A percentile compares a stretch with the other conserved stretches of the same genome.
These are phyloP conservation scores for Phoma herbarum DNA, from an alignment of 2,329 filamentous ascomycete species.

Conservation along the genomic window DNA sequence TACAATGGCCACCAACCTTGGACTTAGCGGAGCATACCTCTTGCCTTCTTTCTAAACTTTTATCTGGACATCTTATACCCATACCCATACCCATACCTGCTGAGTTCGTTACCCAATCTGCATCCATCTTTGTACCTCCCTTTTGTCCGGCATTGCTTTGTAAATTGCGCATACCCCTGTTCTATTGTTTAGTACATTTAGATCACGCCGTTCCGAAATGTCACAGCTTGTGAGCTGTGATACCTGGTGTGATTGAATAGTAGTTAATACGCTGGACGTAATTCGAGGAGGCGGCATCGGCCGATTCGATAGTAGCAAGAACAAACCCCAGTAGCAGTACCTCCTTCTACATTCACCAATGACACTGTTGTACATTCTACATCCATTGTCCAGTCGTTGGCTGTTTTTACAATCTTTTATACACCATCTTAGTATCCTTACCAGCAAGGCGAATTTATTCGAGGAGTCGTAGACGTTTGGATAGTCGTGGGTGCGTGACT, in stretches of 20 bases:
- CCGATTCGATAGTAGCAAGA: neutral
- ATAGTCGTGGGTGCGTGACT: neutral
- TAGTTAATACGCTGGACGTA: slow-evolving; percentile 19
- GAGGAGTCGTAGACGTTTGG: neutral
- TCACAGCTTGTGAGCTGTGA: slow-evolving; percentile 1
- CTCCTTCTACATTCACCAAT: slow-evolving; percentile 1
- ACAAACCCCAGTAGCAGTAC: neutral
- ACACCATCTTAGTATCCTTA: too few species aligned
- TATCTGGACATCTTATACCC: slow-evolving; percentile 15
- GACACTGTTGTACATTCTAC: slow-evolving; percentile 3
- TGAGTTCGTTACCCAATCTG: slow-evolving; percentile 11
- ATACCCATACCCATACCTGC: slow-evolving; percentile 15
- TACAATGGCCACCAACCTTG: neutral
- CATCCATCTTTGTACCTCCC: slow-evolving; percentile 16
- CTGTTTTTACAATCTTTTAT: too few species aligned
- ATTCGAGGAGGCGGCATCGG: neutral
- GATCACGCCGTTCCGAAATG: slow-evolving; percentile 24
- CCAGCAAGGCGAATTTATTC: too few species aligned
- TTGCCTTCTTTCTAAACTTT: slow-evolving; percentile 12
- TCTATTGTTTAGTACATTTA: slow-evolving; percentile 31
- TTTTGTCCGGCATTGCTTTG: slow-evolving; percentile 27
- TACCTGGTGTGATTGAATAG: slow-evolving; percentile 1
- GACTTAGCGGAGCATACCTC: slow-evolving; percentile 1
- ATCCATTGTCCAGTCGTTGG: neutral
- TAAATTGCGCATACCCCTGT: slow-evolving; percentile 39